These are phyloP conservation scores for Hordeum pubiflorum DNA, from an alignment of 202 grass and related monocot species.

Conservation along the genomic window DNA sequence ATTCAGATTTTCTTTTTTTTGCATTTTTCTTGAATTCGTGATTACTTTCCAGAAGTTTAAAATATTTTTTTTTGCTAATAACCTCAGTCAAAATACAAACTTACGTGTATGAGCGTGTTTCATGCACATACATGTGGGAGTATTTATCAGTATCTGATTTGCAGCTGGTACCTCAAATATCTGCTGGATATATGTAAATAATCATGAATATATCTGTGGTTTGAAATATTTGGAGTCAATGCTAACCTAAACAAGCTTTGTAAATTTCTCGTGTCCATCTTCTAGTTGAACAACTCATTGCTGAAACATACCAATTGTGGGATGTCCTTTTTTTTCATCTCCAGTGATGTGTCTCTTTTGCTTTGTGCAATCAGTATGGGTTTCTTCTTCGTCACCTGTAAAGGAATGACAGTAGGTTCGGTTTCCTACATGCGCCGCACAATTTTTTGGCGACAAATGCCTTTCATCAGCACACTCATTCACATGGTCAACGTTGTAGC, in stretches of 20 bases:
- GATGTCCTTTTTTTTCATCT: neutral
- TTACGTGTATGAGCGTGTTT: neutral
- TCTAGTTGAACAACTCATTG: constrained; percentile 1
- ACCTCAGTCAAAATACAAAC: neutral
- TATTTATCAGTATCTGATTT: neutral
- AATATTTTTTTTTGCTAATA: neutral
- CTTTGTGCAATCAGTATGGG: neutral
- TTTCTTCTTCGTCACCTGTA: neutral
- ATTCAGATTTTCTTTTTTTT: neutral
- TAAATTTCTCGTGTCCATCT: neutral
- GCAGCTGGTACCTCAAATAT: neutral
- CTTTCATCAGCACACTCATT: neutral
- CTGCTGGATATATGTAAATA: neutral
- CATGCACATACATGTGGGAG: neutral
- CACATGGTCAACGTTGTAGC: neutral
- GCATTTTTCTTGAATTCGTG: neutral
- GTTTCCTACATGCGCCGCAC: neutral
- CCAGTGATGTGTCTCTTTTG: neutral
- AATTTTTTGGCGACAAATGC: neutral
- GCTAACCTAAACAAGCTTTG: neutral
- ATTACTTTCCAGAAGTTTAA: neutral
- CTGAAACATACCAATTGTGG: neutral
- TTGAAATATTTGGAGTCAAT: neutral
- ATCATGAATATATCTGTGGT: neutral
- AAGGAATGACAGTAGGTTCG: neutral